A percentile compares a stretch with the other conserved stretches of the same genome.
Evolutionary conservation across 129 eudicot species (phyloP).

Genomic region (Tagetes patula): DNA sequence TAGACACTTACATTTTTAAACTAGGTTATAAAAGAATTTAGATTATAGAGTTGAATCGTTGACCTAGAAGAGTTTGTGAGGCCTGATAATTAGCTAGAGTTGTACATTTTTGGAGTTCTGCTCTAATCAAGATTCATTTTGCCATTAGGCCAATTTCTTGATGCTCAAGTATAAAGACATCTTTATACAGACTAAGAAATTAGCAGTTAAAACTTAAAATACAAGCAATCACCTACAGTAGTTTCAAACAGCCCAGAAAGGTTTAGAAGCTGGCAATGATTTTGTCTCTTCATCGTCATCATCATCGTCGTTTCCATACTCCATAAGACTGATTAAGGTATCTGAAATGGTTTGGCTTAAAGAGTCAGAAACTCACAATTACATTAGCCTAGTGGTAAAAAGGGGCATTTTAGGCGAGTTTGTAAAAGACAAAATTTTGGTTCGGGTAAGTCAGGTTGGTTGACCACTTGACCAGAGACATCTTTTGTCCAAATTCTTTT

Average conservation of each 20-base stretch:
- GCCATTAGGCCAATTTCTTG: conserved; percentile 14
- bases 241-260: conserved; percentile 77
- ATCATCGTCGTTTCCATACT: conserved; percentile 82
- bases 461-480: neutral
- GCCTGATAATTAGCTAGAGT: conserved; percentile 10
- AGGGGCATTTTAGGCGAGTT: neutral
- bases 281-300: conserved; percentile 52
- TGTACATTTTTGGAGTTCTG: neutral
- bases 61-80: neutral
- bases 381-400: neutral
- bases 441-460: neutral
- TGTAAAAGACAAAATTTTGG: neutral
- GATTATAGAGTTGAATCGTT: too few relatives aligned
- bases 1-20: too few relatives aligned
- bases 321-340: conserved; percentile 74
- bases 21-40: too few relatives aligned
- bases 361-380: neutral
- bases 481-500: neutral
- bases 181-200: conserved; percentile 6
- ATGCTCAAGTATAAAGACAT: conserved; percentile 19
- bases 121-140: conserved; percentile 3
- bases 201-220: conserved; percentile 14
- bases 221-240: conserved; percentile 18
- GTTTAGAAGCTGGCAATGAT: conserved; percentile 44
- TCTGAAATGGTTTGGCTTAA: conserved; percentile 39